phyloP scores from a whole-genome alignment of 2,329 filamentous ascomycete species.

The Reticulascus tulasneorum region DNA sequence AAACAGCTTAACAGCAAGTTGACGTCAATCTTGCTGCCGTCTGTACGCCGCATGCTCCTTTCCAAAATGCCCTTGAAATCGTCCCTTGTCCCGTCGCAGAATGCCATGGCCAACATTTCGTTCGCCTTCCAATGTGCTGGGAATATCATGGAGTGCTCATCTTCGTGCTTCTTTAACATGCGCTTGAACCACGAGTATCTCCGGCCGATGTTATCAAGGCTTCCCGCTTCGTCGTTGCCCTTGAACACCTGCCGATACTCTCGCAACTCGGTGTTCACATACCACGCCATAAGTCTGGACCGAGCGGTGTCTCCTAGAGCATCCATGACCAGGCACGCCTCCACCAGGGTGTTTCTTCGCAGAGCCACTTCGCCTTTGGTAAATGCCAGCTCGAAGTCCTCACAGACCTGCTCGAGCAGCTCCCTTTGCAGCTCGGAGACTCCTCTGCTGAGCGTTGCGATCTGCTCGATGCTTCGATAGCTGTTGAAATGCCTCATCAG shows the following conservation, averaged over 20 bases:
- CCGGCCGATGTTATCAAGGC: slow-evolving; percentile 90
- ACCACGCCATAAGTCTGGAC: slow-evolving; percentile 84
- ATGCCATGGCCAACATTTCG: slow-evolving; percentile 83
- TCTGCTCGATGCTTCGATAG: slow-evolving; percentile 96
- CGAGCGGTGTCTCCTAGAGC: slow-evolving; percentile 85
- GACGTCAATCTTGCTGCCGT: slow-evolving; percentile 80
- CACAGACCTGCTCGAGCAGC: slow-evolving; percentile 93
- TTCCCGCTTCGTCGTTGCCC: slow-evolving; percentile 94
- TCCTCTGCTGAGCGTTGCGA: slow-evolving; percentile 85
- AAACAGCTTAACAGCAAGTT: slow-evolving; percentile 83
- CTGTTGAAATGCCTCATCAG: slow-evolving; percentile 98
- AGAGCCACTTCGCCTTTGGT: slow-evolving; percentile 77
- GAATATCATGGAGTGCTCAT: slow-evolving; percentile 86
- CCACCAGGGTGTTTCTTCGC: slow-evolving; percentile 67
- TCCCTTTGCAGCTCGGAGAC: slow-evolving; percentile 92
- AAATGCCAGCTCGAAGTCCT: slow-evolving; percentile 96
- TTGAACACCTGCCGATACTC: slow-evolving; percentile 96
- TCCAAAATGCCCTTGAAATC: slow-evolving; percentile 94
- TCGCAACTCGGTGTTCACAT: slow-evolving; percentile 92
- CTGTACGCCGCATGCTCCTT: slow-evolving; percentile 73
- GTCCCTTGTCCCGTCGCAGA: slow-evolving; percentile 92
- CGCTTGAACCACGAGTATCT: slow-evolving; percentile 96
- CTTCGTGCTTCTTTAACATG: slow-evolving; percentile 92
- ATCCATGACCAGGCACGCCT: slow-evolving; percentile 92
- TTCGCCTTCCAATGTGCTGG: slow-evolving; percentile 84